Evolutionary conservation across 2,329 filamentous ascomycete genomes (phyloP).

Genomic region (Cryphonectria parasitica): DNA sequence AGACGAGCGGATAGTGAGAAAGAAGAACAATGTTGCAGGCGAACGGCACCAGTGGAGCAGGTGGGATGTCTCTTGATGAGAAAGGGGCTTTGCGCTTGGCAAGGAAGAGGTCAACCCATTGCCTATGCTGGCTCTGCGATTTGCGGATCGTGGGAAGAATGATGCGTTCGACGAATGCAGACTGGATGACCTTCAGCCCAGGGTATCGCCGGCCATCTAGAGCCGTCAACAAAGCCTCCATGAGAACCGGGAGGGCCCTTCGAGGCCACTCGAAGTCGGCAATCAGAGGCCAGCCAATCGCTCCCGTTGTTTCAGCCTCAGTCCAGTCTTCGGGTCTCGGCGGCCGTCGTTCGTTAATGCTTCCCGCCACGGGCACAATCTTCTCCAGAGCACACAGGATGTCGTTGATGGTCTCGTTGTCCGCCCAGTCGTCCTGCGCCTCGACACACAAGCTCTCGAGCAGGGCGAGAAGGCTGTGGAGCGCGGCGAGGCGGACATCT

Average conservation of each 20-base stretch:
- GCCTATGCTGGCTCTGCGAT: conserved; percentile 16
- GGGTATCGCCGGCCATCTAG: not conserved
- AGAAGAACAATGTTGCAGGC: not conserved
- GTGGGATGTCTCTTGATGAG: not conserved
- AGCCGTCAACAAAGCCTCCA: conserved; percentile 10
- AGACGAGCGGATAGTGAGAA: conserved; percentile 3
- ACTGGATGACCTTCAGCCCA: conserved; percentile 11
- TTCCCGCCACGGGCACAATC: conserved; percentile 15
- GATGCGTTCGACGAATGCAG: conserved; percentile 11
- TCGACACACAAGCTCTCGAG: conserved; percentile 11
- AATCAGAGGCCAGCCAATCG: conserved; percentile 7
- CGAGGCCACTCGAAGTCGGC: not conserved
- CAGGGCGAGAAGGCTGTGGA: conserved; percentile 23
- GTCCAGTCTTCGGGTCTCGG: conserved; percentile 13
- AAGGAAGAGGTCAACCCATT: conserved; percentile 20
- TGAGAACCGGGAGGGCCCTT: conserved; percentile 6
- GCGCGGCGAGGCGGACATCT: conserved; percentile 20
- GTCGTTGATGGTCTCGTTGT: not conserved
- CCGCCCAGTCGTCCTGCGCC: not conserved
- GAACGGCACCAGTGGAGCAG: not conserved
- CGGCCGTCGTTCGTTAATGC: conserved; percentile 24
- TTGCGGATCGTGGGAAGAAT: conserved; percentile 11
- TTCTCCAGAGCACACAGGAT: conserved; percentile 18
- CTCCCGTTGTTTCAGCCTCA: conserved; percentile 12
- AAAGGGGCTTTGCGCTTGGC: conserved; percentile 14